Evolutionary conservation across 331 rosid species (phyloP).

Genomic region (Saraca asoca): DNA sequence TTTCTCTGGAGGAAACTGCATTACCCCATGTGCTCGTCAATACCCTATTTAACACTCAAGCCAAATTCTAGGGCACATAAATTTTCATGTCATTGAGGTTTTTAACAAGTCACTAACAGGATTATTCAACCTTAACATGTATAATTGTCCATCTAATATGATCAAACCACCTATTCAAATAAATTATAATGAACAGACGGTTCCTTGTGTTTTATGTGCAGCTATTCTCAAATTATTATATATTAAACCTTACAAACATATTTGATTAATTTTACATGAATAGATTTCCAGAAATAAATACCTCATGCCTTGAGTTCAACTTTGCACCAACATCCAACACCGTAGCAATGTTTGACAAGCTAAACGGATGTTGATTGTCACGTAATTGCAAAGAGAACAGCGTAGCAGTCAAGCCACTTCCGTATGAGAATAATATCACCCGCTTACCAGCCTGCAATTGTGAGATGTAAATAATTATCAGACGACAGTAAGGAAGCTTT

Average conservation of each 20-base stretch:
- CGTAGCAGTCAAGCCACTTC: slow-evolving; percentile 89
- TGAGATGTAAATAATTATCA: slow-evolving; percentile 30
- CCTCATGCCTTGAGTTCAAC: slow-evolving; percentile 94
- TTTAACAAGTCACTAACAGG: too few relatives aligned
- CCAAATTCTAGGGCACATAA: too few relatives aligned
- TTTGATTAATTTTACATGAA: slow-evolving; percentile 15
- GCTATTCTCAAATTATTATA: too few relatives aligned
- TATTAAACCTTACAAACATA: too few relatives aligned
- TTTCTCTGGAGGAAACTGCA: slow-evolving; percentile 57
- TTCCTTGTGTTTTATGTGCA: too few relatives aligned
- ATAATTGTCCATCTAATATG: too few relatives aligned
- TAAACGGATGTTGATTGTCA: slow-evolving; percentile 68
- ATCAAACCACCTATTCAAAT: too few relatives aligned
- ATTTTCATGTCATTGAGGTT: too few relatives aligned
- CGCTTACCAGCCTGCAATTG: slow-evolving; percentile 68
- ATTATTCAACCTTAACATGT: too few relatives aligned
- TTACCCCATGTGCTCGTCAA: too few relatives aligned
- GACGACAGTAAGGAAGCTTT: slow-evolving; percentile 30
- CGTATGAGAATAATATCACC: slow-evolving; percentile 86
- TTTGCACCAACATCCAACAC: slow-evolving; percentile 75
- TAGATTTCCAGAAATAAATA: slow-evolving; percentile 36
- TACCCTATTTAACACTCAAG: too few relatives aligned
- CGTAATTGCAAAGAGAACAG: slow-evolving; percentile 77
- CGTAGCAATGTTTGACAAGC: slow-evolving; percentile 77
- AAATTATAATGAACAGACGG: too few relatives aligned